Evolutionary conservation across 768 basidiomycete species (phyloP), one percentile per base, ranked within the genome.

Genomic region (Pulveroboletus sp.): DNA sequence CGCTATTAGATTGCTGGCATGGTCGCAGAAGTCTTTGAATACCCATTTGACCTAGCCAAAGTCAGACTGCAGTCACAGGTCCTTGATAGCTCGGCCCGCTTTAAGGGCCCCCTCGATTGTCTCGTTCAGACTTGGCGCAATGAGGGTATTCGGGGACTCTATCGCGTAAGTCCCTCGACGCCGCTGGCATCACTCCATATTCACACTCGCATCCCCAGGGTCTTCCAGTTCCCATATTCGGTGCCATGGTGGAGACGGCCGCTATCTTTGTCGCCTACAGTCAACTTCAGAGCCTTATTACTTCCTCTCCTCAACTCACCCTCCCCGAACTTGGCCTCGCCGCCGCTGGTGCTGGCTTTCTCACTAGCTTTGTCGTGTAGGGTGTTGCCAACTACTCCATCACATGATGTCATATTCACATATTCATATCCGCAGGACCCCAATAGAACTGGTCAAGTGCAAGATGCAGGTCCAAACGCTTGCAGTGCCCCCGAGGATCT

Each of bases 401-500:
- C 35, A 45, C 37, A 37, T 25, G 44, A 42, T 31, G 29, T 19
- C 47, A 12, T 35, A 23, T 16, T 4, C 41, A 17, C 47, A 12
- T 35, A 23, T 16, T 4, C 41, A 17, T 53, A 39, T 37, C 27
- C 21, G 27, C 63, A 92, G 88, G 37, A 94, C 91, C 0, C 94
- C 92, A n/a, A 87, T 94, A 51, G 92, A 95, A 62, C 83, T 93
- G 35, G 78, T 95, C 59, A 94, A 95, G 69, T 93, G 90, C 73
- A 89, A 90, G 66, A 94, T 94, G 92, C 91, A 94, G 63, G 92
- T 93, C 5, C 90, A 94, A 63, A 85, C 90, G 78, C 80, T 92
- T 13, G 25, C 58, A 43, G 19, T 41, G 17, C 50, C 60, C 36
- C 55, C 50, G 17, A 47, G 42, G 40, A 42, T 57, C 14, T 52